Conservation (phyloP, 1,284 basidiomycete genomes). For the Fomitopsis schrenkii region DNA sequence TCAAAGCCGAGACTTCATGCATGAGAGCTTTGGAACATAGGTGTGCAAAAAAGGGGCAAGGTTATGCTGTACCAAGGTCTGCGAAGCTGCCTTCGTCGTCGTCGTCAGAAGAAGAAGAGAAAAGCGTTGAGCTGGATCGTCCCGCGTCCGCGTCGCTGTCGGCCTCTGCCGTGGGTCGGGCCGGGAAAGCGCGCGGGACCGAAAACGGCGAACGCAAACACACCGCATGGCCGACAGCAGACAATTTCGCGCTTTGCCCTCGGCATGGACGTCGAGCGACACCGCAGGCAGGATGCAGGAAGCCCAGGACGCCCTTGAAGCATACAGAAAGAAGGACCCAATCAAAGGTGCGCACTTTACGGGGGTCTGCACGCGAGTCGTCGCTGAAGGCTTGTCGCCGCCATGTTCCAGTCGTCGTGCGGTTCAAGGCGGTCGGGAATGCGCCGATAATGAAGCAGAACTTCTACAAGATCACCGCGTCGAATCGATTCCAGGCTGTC, state of each 20-base stretch:
- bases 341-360: constrained; percentile 59
- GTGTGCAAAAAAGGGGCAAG: too few species aligned
- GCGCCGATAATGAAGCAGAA: constrained; percentile 99
- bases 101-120: neutral
- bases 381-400: neutral
- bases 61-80: too few species aligned
- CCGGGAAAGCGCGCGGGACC: neutral
- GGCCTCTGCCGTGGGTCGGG: neutral
- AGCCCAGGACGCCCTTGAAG: constrained; percentile 69
- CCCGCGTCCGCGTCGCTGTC: neutral
- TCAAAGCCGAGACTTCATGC: too few species aligned
- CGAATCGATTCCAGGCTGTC: constrained; percentile 93
- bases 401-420: constrained; percentile 74
- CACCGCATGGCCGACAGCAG: neutral
- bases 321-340: constrained; percentile 81
- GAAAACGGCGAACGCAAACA: neutral
- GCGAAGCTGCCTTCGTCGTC: too few species aligned
- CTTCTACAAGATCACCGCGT: constrained; percentile 95
- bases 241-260: constrained; percentile 10
- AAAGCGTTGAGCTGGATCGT: too few species aligned
- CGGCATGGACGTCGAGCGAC: constrained; percentile 41
- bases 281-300: constrained; percentile 43
- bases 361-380: too few species aligned
- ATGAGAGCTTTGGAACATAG: too few species aligned
- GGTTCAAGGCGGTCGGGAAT: constrained; percentile 98